Conservation (phyloP, 345 rosid species). For the Punica granatum region DNA sequence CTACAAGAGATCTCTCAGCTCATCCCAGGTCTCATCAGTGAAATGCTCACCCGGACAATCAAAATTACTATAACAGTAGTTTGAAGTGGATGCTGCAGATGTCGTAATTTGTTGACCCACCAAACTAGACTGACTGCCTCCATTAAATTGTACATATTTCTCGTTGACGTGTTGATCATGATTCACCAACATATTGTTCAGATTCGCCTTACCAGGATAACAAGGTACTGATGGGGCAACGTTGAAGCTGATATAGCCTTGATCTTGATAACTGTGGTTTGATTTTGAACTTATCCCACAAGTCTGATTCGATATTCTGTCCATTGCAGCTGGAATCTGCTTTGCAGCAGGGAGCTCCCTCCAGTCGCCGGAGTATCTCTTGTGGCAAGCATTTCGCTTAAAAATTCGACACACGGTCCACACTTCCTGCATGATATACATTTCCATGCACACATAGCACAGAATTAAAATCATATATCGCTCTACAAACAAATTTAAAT, state of each 20-base stretch:
- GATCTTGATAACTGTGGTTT: slow-evolving; percentile 16
- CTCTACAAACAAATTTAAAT: no score
- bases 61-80: no score
- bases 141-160: slow-evolving; percentile 1
- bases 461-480: no score
- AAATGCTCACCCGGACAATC: no score
- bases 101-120: slow-evolving; percentile 14
- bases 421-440: slow-evolving; percentile 51
- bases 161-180: neutral
- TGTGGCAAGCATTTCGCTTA: slow-evolving; percentile 44
- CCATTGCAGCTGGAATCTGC: slow-evolving; percentile 8
- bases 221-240: slow-evolving; percentile 12
- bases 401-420: slow-evolving; percentile 83
- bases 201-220: neutral
- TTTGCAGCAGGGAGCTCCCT: slow-evolving; percentile 42
- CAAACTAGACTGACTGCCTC: slow-evolving; percentile 3
- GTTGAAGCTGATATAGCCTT: slow-evolving; percentile 42
- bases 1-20: no score
- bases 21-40: no score
- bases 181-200: slow-evolving; percentile 17
- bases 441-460: neutral
- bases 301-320: slow-evolving; percentile 16
- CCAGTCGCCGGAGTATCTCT: slow-evolving; percentile 50
- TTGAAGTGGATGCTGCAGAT: slow-evolving; percentile 31
- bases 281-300: slow-evolving; percentile 7